Evolutionary conservation across 164 flowering plant species (phyloP), one percentile per base, ranked within the genome.

Genomic region (Chimonanthus salicifolius): DNA sequence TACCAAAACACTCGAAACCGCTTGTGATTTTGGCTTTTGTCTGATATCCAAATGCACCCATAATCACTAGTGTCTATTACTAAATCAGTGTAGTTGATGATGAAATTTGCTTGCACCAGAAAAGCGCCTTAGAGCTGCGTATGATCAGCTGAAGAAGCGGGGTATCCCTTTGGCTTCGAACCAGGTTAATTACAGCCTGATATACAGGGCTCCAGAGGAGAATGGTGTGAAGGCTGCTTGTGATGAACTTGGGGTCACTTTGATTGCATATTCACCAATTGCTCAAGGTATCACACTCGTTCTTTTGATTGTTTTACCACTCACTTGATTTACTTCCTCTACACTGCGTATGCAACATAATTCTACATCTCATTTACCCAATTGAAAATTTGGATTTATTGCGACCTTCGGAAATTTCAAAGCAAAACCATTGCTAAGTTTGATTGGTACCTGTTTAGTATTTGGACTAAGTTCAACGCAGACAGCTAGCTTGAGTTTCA

Each of bases 181-280:
- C 81, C 99, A 95, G 83, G 99, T 95, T 43, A 95, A 95, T 73
- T 95, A 95, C 83, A 95, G 99, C 77, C 94, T 95, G 44, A 90
- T 95, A 79, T 93, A 95, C 80, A 82, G 99, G 82, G 16, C 71
- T 64, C 98, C 99, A 33, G 98, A 95, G 83, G 89, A 91, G 74
- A 95, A 90, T 70, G 99, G 98, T 71, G 96, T 93, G 51, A 95
- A 95, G 82, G 87, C 99, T 75, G 77, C 98, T 33, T 93, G 99
- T 78, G 98, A 95, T 81, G 99, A 95, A 77, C 92, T 95, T 78
- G 99, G 98, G 60, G 79, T 95, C 84, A 88, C 93, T 74, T 79
- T 95, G 83, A 95, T 93, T 71, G 98, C 99, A 44, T 95, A 95
- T 83, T 91, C 93, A 49, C 99, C 98, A 48, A 88, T 95, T 74